Percentiles rank a stretch among this genome's conserved stretches.
phyloP scores from a whole-genome alignment of 2,329 filamentous ascomycete genomes.

The Corinectria fuckeliana region DNA sequence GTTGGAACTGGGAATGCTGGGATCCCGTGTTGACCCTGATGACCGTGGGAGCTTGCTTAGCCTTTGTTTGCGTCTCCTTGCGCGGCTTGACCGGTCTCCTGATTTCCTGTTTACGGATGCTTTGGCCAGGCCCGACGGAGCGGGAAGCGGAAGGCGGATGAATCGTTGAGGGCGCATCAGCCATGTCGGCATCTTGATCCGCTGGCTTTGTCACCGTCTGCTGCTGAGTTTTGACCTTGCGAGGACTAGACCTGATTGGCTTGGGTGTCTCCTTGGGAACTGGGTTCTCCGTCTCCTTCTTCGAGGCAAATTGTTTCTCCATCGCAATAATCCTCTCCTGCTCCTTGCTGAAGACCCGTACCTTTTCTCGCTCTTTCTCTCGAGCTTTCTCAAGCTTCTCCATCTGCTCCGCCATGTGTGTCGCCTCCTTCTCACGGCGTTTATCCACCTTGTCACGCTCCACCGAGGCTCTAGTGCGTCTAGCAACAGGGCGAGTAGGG shows the following conservation, averaged over 20 bases:
- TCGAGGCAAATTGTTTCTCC: conserved; percentile 60
- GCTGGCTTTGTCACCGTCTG: conserved; percentile 34
- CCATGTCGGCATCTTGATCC: conserved; percentile 60
- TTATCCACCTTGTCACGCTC: conserved; percentile 71
- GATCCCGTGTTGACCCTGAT: conserved; percentile 74
- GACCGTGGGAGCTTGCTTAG: conserved; percentile 71
- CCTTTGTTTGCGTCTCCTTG: conserved; percentile 64
- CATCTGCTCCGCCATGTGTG: conserved; percentile 65
- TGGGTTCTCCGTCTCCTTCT: conserved; percentile 58
- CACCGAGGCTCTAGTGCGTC: conserved; percentile 63
- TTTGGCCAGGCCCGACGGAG: conserved; percentile 54
- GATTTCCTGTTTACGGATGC: conserved; percentile 57
- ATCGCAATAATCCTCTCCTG: conserved; percentile 60
- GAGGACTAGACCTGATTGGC: conserved; percentile 58
- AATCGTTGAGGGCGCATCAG: conserved; percentile 60
- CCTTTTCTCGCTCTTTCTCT: conserved; percentile 74
- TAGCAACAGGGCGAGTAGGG: conserved; percentile 50
- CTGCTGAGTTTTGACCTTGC: conserved; percentile 52
- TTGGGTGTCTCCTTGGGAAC: conserved; percentile 51
- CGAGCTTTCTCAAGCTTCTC: conserved; percentile 71
- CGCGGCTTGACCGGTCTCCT: conserved; percentile 68
- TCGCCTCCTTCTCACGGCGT: conserved; percentile 69
- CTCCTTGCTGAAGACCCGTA: conserved; percentile 63
- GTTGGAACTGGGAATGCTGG: conserved; percentile 65
- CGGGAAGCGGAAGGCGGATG: conserved; percentile 67